Evolutionary conservation across 2,329 filamentous ascomycete species (phyloP), one percentile per base, ranked within the genome.

Genomic region (Triangularia verruculosa): DNA sequence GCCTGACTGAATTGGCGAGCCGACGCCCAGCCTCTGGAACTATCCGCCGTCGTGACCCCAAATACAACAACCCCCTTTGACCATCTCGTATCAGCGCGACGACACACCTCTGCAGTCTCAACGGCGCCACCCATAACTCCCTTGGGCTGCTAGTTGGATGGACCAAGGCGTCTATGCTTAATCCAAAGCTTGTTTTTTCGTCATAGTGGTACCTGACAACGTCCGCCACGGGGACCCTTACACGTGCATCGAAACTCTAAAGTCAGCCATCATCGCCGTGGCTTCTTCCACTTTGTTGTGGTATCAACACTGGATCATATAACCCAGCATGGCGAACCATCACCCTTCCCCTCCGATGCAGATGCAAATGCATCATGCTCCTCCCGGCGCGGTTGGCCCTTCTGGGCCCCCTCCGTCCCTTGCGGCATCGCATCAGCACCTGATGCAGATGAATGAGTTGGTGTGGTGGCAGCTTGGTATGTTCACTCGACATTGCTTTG

Each of bases 381-480:
- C 87, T 66, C 86, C 89, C 68, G 83, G 84, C 20, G 85, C 84
- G 63, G 86, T 89, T 69, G 83, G 84, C 20, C 84, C 83, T 65
- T 85, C 87, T 81, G 66, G 83, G 78, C 73, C 84, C 78, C 73
- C 87, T 78, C 76, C 85, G 72, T 75, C 79, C 66, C 75, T 76
- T 72, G 72, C 79, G 65, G 82, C 80, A 62, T 86, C 84, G 71
- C 90, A 93, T 71, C 89, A 92, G 74, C 86, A 97, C 60, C 83
- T 87, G 5, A 81, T 86, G 6, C 85, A 65, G n/a, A 34, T 94
- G 73, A 98, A 96, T 72, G 94, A 98, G 78, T 83, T 85, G 57
- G 88, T 96, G 61, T 98, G 94, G 94, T 84, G 96, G 73, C 91
- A 95, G 75, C 90, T 98, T 70, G 94, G 93, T 97, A 89, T 68